Percentiles rank a stretch among this genome's conserved stretches.
phyloP scores from a whole-genome alignment of 2,329 filamentous ascomycete species.

The Clonostachys solani region DNA sequence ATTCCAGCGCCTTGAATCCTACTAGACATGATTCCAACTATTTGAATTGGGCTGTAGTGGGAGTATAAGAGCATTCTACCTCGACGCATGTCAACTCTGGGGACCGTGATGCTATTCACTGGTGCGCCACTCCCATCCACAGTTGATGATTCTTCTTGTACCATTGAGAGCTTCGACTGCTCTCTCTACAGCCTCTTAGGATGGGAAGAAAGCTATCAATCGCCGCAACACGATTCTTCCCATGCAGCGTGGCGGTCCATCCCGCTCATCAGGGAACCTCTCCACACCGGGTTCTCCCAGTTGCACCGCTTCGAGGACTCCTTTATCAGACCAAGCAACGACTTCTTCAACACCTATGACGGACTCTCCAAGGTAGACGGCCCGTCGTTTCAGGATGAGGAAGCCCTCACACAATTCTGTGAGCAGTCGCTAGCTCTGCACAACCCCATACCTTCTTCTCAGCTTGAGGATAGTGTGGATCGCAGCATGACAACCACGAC shows the following conservation, averaged over 20 bases:
- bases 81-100: too few relatives aligned
- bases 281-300: conserved; percentile 51
- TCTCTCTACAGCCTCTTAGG: conserved; percentile 18
- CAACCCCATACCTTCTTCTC: conserved; percentile 60
- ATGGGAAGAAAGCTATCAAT: conserved; percentile 1
- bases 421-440: conserved; percentile 73
- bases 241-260: conserved; percentile 50
- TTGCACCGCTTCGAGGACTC: conserved; percentile 26
- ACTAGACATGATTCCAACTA: too few relatives aligned
- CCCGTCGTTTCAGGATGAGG: conserved; percentile 20
- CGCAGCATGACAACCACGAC: conserved; percentile 11
- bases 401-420: conserved; percentile 61
- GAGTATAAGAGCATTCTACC: too few relatives aligned
- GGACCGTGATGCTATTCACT: conserved; percentile 27
- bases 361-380: conserved; percentile 10
- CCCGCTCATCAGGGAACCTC: conserved; percentile 36
- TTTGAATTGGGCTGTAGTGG: too few relatives aligned
- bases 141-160: conserved; percentile 19
- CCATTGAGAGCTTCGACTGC: conserved; percentile 16
- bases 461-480: conserved; percentile 38
- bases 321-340: conserved; percentile 15
- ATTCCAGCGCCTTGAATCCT: too few relatives aligned
- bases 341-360: conserved; percentile 46
- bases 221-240: neutral
- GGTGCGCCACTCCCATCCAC: conserved; percentile 25